A percentile compares a stretch with the other conserved stretches of the same genome.
Evolutionary conservation across 441 rosid genomes (phyloP).

Genomic region (Rhodomyrtus psidioides): DNA sequence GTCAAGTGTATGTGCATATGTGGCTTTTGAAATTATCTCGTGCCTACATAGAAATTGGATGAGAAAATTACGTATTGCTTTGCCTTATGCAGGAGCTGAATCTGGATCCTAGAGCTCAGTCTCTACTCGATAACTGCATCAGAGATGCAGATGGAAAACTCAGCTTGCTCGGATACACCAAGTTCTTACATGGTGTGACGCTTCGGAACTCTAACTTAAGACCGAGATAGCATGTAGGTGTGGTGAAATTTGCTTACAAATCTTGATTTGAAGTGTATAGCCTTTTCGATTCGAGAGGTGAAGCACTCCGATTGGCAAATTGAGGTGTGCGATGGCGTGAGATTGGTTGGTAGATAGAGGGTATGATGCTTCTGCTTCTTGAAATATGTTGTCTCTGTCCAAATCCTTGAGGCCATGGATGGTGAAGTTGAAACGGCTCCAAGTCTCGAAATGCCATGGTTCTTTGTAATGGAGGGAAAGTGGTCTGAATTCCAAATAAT

Average conservation of each 20-base stretch:
- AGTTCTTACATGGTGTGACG: conserved; percentile 92
- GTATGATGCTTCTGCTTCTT: neutral
- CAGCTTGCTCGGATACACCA: conserved; percentile 75
- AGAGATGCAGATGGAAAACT: conserved; percentile 80
- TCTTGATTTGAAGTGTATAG: neutral
- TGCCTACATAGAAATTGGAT: neutral
- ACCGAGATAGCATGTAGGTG: conserved; percentile 43
- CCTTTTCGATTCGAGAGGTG: neutral
- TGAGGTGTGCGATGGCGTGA: neutral
- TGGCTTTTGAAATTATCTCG: neutral
- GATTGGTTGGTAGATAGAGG: neutral
- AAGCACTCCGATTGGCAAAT: neutral
- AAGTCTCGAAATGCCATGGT: neutral
- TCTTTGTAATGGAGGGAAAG: neutral
- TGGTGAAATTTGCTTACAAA: neutral
- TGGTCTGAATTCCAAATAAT: neutral
- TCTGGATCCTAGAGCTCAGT: conserved; percentile 65
- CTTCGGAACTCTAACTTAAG: conserved; percentile 79
- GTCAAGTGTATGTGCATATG: conserved; percentile 43
- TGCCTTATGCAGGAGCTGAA: neutral
- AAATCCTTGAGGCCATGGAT: neutral
- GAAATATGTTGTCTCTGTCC: neutral
- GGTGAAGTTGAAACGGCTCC: neutral
- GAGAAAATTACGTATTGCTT: neutral
- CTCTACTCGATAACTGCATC: conserved; percentile 70